Evolutionary conservation across 805 yeast genomes (phyloP).

Genomic region (Yarrowia keelungensis): DNA sequence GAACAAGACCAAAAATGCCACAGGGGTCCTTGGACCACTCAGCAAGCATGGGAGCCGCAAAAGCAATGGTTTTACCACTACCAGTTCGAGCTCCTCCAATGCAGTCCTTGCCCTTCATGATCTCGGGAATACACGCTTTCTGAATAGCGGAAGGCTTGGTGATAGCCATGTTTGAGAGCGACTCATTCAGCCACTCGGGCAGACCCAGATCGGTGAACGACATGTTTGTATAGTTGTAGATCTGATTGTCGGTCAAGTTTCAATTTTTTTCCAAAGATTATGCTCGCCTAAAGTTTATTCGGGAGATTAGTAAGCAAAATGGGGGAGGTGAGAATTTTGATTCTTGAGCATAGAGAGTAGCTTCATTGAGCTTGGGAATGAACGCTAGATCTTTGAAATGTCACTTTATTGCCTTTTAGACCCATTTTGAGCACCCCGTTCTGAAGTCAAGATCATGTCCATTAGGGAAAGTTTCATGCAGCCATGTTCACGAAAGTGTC

Average conservation of each 20-base stretch:
- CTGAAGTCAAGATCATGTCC: too few relatives aligned
- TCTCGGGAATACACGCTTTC: slow-evolving; percentile 83
- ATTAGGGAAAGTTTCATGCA: slow-evolving; percentile 12
- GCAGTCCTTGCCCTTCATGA: slow-evolving; percentile 83
- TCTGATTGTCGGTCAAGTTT: not conserved
- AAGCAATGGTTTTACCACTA: slow-evolving; percentile 96
- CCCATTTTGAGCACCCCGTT: too few relatives aligned
- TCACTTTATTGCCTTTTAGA: too few relatives aligned
- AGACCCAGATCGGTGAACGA: slow-evolving; percentile 71
- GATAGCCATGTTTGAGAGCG: slow-evolving; percentile 82
- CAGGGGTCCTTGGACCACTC: slow-evolving; percentile 95
- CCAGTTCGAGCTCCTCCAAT: slow-evolving; percentile 99
- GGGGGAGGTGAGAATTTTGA: too few relatives aligned
- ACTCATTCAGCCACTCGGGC: slow-evolving; percentile 84
- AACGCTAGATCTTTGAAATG: too few relatives aligned
- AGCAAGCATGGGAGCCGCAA: slow-evolving; percentile 96
- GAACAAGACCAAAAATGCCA: slow-evolving; percentile 86
- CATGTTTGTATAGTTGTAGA: slow-evolving; percentile 40
- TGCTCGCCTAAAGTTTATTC: slow-evolving; percentile 20
- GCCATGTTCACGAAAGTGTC: not conserved
- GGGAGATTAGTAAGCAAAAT: not conserved
- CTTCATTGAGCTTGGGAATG: too few relatives aligned
- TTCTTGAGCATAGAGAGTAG: too few relatives aligned
- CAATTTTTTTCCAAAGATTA: slow-evolving; percentile 29
- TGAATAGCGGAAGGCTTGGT: slow-evolving; percentile 87